Evolutionary conservation across 169 alveolate genomes (phyloP).

Genomic region (Eimeria nieschulzi): DNA sequence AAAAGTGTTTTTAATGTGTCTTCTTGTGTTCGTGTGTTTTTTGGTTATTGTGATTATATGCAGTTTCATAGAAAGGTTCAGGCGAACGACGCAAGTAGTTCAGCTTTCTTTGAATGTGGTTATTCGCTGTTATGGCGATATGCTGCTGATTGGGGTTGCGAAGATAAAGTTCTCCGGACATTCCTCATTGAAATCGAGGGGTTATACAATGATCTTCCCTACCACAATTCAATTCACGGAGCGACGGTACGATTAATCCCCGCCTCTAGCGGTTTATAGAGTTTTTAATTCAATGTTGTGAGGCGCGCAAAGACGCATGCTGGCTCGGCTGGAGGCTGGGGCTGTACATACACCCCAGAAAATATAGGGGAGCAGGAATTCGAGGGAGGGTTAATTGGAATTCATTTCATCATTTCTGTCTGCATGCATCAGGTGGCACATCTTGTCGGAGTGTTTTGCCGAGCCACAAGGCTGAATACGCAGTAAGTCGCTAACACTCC

Average conservation of each 20-base stretch:
- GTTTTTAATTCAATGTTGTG: background rate
- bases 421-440: background rate
- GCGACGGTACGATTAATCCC: constrained; percentile 43
- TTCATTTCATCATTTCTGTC: background rate
- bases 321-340: too few species aligned
- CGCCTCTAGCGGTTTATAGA: background rate
- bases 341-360: too few species aligned
- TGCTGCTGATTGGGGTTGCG: constrained; percentile 59
- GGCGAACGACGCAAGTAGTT: background rate
- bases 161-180: background rate
- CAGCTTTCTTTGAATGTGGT: constrained; percentile 39
- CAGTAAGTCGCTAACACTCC: background rate
- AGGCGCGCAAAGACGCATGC: background rate
- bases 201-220: constrained; percentile 38
- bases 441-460: background rate
- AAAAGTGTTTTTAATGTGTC: too few species aligned
- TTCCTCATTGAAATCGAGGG: constrained; percentile 18
- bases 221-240: constrained; percentile 67
- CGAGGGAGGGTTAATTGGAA: too few species aligned
- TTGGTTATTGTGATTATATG: too few species aligned
- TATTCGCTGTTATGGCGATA: constrained; percentile 28
- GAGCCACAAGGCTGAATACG: background rate
- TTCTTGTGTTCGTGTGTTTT: too few species aligned
- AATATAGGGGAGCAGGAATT: too few species aligned
- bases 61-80: constrained; percentile 1